Conservation (phyloP, 75 land plant species). For the Sequoia sempervirens region DNA sequence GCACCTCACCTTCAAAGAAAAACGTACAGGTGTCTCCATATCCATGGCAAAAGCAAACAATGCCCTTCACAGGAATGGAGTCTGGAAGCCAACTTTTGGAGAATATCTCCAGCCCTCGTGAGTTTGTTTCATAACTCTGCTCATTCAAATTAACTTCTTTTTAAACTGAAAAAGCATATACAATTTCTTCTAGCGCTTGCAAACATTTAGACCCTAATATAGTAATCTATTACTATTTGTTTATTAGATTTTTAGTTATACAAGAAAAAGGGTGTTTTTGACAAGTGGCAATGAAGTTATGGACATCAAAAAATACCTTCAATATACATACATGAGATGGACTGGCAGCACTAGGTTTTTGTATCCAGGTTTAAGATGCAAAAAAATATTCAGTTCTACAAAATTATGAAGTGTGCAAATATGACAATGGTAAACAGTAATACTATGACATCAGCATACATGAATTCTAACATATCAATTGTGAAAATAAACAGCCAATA, state of each 20-base stretch:
- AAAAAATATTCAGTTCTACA: not conserved
- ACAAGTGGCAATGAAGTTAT: not conserved
- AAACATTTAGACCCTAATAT: not conserved
- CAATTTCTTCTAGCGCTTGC: not conserved
- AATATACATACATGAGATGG: not conserved
- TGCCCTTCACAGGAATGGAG: conserved; percentile 47
- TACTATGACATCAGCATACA: not conserved
- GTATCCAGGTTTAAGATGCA: not conserved
- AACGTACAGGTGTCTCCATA: conserved; percentile 96
- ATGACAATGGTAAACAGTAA: not conserved
- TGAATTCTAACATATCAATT: not conserved
- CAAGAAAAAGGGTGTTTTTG: not conserved
- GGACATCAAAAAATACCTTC: not conserved
- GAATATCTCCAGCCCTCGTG: conserved; percentile 75
- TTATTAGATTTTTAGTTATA: not conserved
- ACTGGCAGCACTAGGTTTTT: not conserved
- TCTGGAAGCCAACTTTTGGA: conserved; percentile 81
- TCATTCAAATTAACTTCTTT: not conserved
- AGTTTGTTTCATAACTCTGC: conserved; percentile 66
- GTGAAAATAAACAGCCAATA: not conserved
- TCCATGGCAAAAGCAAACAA: conserved; percentile 86
- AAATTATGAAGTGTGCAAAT: not conserved
- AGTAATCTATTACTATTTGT: not conserved
- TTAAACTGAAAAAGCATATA: not conserved
- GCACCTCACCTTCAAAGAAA: conserved; percentile 78